Base-by-base conservation (phyloP, 805 yeast genomes). In the Candida vaughaniae region DNA sequence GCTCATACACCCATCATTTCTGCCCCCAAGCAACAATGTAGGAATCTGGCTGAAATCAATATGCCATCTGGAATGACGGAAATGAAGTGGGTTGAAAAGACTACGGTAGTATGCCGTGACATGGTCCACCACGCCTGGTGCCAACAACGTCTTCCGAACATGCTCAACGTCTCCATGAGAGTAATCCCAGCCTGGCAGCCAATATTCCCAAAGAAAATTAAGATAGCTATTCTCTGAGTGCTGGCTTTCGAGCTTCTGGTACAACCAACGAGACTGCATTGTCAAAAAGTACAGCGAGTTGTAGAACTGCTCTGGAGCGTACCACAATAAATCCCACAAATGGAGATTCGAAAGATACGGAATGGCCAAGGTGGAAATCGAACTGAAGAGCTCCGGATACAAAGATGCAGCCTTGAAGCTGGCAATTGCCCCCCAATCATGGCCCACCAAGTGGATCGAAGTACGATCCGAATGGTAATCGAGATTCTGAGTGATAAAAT, bases 351-450 rank as follows among this genome's bases (percentile, higher is more conserved):
- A 33, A 11, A 65, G 15, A 38, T 62, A 62, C 6, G 73, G 73
- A 36, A 66, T 66, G 4, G 70, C 69, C 49, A 66, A 39, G n/a
- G 66, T 53, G 9, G 53, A 62, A 36, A 56, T 47, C 10, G 66
- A 58, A 2, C 62, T 46, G 14, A 67, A 43, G 29, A 53, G 32
- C 4, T 62, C 62, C 1, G 72, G 72, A 33, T 56, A 65, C 31
- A 54, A 33, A 15, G 53, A 44, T 3, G 69, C 64, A 3, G 66
- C 48, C 40, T 62, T 62, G 47, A 53, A 64, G 5, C 65, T 45
- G 19, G 58, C 55, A 14, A 64, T 46, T 7, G 73, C 71, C 15
- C 73, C 73, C 73, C 73, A 67, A 46, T 67, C 73, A 45, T 67
- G 73, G 16, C 71, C 71, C 11, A 67, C 55, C 25, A 67, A 38